Percentiles rank a stretch among this genome's conserved stretches.
Evolutionary conservation across 2,329 filamentous ascomycete genomes (phyloP).

Genomic region (Fusarium stilboides): DNA sequence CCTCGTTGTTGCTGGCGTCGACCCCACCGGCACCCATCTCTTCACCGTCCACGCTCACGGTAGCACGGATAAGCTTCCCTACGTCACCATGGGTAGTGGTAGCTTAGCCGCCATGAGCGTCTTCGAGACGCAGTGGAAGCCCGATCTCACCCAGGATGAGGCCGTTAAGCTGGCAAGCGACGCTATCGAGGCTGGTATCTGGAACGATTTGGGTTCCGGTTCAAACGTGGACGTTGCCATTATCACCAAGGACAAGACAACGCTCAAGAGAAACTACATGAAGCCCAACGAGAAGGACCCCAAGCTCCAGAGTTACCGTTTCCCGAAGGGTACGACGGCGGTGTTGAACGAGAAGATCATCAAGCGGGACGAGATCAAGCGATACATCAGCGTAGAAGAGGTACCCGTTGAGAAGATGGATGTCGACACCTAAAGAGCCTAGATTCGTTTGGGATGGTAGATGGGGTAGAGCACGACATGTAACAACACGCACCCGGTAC

Average conservation of each 20-base stretch:
- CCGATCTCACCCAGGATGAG: conserved; percentile 80
- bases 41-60: conserved; percentile 99
- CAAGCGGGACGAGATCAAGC: conserved; percentile 91
- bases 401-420: conserved; percentile 81
- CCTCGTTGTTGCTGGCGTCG: conserved; percentile 95
- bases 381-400: conserved; percentile 94
- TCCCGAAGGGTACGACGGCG: conserved; percentile 92
- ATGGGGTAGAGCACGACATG: conserved; percentile 41
- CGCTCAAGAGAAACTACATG: conserved; percentile 91
- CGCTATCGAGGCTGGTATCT: conserved; percentile 96
- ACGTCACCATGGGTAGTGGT: conserved; percentile 98
- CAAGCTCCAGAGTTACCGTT: conserved; percentile 95
- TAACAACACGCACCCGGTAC: conserved; percentile 46
- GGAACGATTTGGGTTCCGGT: conserved; percentile 97
- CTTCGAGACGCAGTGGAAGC: conserved; percentile 97
- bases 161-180: conserved; percentile 88
- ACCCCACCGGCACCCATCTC: conserved; percentile 93
- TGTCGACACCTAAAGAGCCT: conserved; percentile 67
- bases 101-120: conserved; percentile 97
- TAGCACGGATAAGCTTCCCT: conserved; percentile 97
- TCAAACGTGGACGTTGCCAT: conserved; percentile 98
- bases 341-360: conserved; percentile 97
- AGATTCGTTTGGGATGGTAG: conserved; percentile 26
- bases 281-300: conserved; percentile 91
- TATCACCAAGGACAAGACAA: conserved; percentile 96